Evolutionary conservation across 805 yeast genomes (phyloP).

Genomic region (Wickerhamomyces sydowiorum): DNA sequence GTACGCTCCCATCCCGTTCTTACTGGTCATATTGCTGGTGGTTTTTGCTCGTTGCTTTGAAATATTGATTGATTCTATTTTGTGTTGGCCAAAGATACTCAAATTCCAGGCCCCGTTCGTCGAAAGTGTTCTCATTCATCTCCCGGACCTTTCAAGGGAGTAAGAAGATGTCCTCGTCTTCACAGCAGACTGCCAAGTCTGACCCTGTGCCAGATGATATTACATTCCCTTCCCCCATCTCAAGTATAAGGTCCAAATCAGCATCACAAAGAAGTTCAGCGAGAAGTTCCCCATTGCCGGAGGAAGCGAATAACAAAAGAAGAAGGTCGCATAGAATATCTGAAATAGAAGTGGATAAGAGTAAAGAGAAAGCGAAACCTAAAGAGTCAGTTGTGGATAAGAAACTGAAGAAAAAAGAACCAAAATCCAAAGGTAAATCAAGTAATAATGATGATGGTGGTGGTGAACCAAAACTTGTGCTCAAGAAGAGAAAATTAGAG

Average conservation of each 20-base stretch:
- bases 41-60: too few species aligned
- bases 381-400: not conserved
- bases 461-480: conserved; percentile 1
- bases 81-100: too few species aligned
- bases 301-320: not conserved
- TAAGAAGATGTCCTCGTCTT: not conserved
- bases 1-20: too few species aligned
- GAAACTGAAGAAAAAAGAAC: not conserved
- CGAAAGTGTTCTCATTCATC: not conserved
- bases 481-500: conserved; percentile 4
- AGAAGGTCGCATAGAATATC: conserved; percentile 7
- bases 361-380: not conserved
- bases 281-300: conserved; percentile 1
- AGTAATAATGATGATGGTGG: not conserved
- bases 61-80: too few species aligned
- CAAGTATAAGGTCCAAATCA: conserved; percentile 1
- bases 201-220: not conserved
- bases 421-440: too few species aligned
- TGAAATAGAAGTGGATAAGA: not conserved
- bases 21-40: too few species aligned
- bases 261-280: conserved; percentile 1
- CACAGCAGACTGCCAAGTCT: not conserved
- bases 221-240: conserved; percentile 3
- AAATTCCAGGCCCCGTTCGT: not conserved
- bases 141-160: not conserved